Evolutionary conservation across 140 eudicot genomes (phyloP).

Genomic region (Oenanthe javanica): DNA sequence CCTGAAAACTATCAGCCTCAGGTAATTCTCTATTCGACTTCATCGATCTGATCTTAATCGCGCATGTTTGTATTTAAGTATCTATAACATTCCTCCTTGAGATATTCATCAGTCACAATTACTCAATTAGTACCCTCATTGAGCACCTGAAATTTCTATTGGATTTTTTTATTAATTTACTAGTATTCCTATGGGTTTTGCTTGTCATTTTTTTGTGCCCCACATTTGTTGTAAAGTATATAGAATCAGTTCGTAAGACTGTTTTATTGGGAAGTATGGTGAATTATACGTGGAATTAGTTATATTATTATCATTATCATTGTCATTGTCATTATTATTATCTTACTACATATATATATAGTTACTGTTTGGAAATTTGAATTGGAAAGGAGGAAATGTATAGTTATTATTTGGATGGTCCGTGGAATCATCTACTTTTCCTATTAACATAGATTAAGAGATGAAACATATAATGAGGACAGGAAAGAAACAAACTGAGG

Average conservation of each 20-base stretch:
- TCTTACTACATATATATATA: too few relatives aligned
- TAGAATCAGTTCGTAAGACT: too few relatives aligned
- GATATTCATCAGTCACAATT: too few relatives aligned
- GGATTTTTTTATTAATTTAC: too few relatives aligned
- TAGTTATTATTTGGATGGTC: too few relatives aligned
- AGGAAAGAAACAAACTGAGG: neutral
- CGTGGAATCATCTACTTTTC: too few relatives aligned
- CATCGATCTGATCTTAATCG: neutral
- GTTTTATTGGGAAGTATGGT: neutral
- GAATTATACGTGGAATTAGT: neutral
- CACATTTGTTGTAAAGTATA: neutral
- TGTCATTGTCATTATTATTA: too few relatives aligned
- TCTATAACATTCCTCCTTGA: too few relatives aligned
- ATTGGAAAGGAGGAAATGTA: too few relatives aligned
- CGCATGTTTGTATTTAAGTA: neutral
- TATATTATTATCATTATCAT: too few relatives aligned
- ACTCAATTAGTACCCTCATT: neutral
- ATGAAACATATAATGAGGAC: neutral
- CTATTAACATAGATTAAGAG: too few relatives aligned
- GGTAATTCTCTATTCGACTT: conserved; percentile 8
- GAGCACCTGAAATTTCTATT: neutral
- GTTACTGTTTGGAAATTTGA: neutral
- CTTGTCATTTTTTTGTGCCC: neutral
- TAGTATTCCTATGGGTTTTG: too few relatives aligned
- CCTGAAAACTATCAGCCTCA: neutral